Conservation (phyloP, 306 rosid genomes). For the Acacia crassicarpa region DNA sequence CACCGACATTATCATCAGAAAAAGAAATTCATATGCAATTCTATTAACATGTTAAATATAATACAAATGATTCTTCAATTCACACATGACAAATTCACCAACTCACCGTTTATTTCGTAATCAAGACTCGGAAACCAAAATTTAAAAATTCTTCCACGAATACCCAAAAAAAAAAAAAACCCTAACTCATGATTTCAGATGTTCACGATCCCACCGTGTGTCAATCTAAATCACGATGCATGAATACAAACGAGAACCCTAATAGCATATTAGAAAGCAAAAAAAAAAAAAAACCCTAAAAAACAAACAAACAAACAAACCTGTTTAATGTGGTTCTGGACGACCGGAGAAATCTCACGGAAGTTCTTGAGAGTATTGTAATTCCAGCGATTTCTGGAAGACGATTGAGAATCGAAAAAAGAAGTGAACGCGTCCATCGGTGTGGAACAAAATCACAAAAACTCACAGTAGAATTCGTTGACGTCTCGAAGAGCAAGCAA, state of each 20-base stretch:
- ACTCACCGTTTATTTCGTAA: neutral
- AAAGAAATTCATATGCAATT: neutral
- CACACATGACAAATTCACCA: neutral
- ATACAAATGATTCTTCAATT: neutral
- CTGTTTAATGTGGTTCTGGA: constrained; percentile 72
- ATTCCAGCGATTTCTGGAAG: constrained; percentile 59
- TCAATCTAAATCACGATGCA: neutral
- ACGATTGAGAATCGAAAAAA: constrained; percentile 60
- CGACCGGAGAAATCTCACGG: constrained; percentile 70
- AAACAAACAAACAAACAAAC: no score
- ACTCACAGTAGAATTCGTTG: neutral
- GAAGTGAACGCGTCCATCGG: constrained; percentile 70
- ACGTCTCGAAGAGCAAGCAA: neutral
- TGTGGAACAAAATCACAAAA: neutral
- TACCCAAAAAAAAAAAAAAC: neutral
- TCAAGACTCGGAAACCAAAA: neutral
- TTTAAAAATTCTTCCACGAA: neutral
- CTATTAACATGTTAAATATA: neutral
- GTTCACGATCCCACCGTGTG: neutral
- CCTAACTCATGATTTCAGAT: neutral
- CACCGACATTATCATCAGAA: neutral
- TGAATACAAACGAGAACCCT: neutral
- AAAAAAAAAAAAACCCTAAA: no score
- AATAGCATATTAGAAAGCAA: neutral
- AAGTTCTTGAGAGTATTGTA: constrained; percentile 75